phyloP scores from a whole-genome alignment of 768 basidiomycete species.

The Collybiopsis luxurians region DNA sequence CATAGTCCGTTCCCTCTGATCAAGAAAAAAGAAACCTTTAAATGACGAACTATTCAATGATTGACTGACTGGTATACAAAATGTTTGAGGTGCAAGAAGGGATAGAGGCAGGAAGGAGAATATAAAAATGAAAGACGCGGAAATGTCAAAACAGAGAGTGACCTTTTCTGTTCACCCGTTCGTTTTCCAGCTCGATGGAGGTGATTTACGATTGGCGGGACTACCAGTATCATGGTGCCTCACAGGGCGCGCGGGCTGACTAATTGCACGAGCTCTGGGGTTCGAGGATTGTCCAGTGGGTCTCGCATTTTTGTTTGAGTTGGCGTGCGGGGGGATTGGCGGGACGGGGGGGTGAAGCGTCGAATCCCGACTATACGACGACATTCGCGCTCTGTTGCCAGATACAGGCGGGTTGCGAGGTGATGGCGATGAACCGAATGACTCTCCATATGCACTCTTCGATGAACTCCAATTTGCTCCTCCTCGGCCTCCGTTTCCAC shows the following conservation, averaged over 20 bases:
- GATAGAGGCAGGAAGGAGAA: background rate
- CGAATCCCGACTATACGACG: slow-evolving; percentile 29
- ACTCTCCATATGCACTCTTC: slow-evolving; percentile 70
- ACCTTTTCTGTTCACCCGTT: background rate
- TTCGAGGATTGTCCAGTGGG: slow-evolving; percentile 4
- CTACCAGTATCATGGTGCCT: slow-evolving; percentile 18
- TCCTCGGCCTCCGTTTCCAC: slow-evolving; percentile 47
- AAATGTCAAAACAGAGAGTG: background rate
- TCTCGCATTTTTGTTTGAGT: background rate
- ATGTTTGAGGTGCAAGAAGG: background rate
- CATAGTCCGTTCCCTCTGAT: background rate
- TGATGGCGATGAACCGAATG: slow-evolving; percentile 37
- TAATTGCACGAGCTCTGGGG: slow-evolving; percentile 31
- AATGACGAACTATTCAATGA: background rate
- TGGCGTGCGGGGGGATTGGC: slow-evolving; percentile 25
- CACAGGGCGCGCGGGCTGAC: slow-evolving; percentile 39
- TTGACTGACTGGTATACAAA: background rate
- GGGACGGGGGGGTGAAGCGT: slow-evolving; percentile 43
- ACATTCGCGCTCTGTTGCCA: slow-evolving; percentile 10
- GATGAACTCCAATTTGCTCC: slow-evolving; percentile 44
- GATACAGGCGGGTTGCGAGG: background rate
- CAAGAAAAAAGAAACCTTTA: too few relatives aligned
- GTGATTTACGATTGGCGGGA: slow-evolving; percentile 30
- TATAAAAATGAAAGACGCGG: background rate
- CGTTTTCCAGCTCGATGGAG: slow-evolving; percentile 65